Base-by-base conservation (phyloP, 148 eudicot genomes). In the Heliosperma pusillum region DNA sequence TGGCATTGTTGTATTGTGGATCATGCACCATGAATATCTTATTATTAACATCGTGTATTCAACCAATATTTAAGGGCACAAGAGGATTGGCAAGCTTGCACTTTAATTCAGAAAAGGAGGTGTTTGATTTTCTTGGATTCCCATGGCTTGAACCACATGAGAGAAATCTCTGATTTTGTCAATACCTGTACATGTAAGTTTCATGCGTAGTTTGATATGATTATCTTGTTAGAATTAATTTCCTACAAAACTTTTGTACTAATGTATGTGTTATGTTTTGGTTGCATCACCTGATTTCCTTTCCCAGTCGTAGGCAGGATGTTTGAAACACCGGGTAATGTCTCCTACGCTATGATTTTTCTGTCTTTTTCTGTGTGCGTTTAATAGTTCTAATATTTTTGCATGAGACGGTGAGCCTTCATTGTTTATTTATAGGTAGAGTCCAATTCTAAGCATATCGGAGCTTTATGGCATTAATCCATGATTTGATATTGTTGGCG, bases 141-240 rank as follows among this genome's bases (percentile, higher is more conserved):
- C 92, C 92, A 10, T 88, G 92, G 91, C 82, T 90, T 40, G 92
- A 95, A 74, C 98, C 98, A 19, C 86, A 92, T 69, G 91, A 90
- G 80, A 85, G 98, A 86, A 95, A 95, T 71, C 86, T 95, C 22
- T 90, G 83, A 77, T 67, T 17, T 29, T 58, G 2, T 26, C 66
- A 19, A 59, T 56, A 33, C 42, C 16, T 75, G 72, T 55, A 66
- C 64, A 75, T 75, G 62, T 20, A 42, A 42, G 45, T n/a, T 42
- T 5, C 45, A 42, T 42, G 45, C 60, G 3, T 36, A 68, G 22
- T 27, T 68, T 70, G 17, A 68, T 55, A 29, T 45, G 17, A 36
- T 21, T 59, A 58, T n/a, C 68, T 29, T 16, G 40, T 27, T 15
- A 27, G 27, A 29, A 13, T n/a, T n/a, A n/a, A n/a, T n/a, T n/a